Percentiles rank a stretch among this genome's conserved stretches.
Conservation (phyloP, 176 grass and related monocot species). For the Miscanthus lutarioriparius region DNA sequence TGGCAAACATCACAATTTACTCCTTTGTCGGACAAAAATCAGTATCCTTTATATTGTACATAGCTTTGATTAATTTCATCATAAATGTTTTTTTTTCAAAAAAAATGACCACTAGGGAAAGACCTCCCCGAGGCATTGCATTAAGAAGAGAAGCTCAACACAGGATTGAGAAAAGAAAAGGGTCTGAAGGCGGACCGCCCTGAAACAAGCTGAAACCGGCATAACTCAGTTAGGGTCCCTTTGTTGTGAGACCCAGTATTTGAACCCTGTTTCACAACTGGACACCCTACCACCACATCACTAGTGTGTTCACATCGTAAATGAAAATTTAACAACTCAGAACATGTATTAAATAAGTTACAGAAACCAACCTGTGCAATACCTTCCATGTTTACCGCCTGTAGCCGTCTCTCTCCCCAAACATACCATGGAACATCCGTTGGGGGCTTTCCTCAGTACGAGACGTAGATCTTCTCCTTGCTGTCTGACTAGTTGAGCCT, state of each 20-base stretch:
- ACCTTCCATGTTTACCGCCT: conserved; percentile 58
- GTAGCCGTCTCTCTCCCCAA: conserved; percentile 48
- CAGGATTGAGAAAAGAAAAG: background rate
- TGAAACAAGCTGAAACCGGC: background rate
- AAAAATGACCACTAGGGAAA: background rate
- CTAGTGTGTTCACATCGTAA: background rate
- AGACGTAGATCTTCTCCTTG: conserved; percentile 42
- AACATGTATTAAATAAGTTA: conserved; percentile 16
- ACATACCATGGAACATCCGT: conserved; percentile 31
- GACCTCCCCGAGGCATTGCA: background rate
- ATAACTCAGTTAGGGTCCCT: background rate
- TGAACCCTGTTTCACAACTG: background rate
- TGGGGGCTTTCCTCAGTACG: conserved; percentile 29
- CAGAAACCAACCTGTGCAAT: conserved; percentile 68
- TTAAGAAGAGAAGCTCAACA: background rate
- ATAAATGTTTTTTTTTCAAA: background rate
- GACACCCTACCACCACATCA: background rate
- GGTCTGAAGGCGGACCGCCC: background rate
- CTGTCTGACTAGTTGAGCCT: conserved; percentile 25
- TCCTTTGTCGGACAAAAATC: background rate
- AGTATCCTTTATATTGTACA: background rate
- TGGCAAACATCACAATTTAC: conserved; percentile 23
- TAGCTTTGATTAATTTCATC: conserved; percentile 18
- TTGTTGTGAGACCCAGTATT: background rate
- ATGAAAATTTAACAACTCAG: background rate